Evolutionary conservation across 345 rosid genomes (phyloP).

Genomic region (Moricandia arvensis): DNA sequence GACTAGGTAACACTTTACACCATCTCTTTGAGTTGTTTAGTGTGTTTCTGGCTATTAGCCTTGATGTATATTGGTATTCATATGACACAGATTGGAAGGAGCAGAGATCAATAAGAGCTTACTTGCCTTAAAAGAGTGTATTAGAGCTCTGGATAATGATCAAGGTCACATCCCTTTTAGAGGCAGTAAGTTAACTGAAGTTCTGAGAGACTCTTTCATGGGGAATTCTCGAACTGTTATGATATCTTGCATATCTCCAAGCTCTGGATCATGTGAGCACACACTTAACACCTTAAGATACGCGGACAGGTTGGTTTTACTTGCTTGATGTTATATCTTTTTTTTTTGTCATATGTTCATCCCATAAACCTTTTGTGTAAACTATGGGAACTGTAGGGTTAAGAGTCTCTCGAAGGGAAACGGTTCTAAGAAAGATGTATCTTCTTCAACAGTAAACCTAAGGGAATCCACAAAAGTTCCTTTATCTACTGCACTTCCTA

Average conservation of each 20-base stretch:
- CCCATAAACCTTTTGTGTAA: constrained; percentile 10
- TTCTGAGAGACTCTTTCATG: constrained; percentile 94
- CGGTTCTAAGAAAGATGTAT: constrained; percentile 72
- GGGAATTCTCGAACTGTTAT: constrained; percentile 98
- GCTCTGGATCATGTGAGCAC: constrained; percentile 98
- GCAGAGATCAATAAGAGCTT: constrained; percentile 98
- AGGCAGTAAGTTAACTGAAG: constrained; percentile 97
- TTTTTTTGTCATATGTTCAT: constrained; percentile 6
- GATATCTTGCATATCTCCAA: constrained; percentile 98
- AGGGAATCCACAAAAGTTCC: constrained; percentile 75
- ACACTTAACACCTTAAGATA: constrained; percentile 97
- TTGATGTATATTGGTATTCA: too few species aligned
- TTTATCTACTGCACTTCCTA: constrained; percentile 60
- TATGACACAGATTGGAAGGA: constrained; percentile 77
- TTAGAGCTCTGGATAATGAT: constrained; percentile 98
- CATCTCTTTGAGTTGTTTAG: too few species aligned
- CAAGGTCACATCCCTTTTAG: constrained; percentile 98
- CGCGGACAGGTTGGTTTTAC: constrained; percentile 75
- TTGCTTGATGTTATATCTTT: neutral
- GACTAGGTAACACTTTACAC: constrained; percentile 33
- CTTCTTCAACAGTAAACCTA: constrained; percentile 68
- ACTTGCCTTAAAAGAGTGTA: constrained; percentile 95
- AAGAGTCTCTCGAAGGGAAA: constrained; percentile 97
- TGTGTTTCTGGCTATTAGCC: too few species aligned
- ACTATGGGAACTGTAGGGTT: constrained; percentile 52